Evolutionary conservation across 768 basidiomycete genomes (phyloP), one percentile per base, ranked within the genome.

Genomic region (Rhodotorula kratochvilovae): DNA sequence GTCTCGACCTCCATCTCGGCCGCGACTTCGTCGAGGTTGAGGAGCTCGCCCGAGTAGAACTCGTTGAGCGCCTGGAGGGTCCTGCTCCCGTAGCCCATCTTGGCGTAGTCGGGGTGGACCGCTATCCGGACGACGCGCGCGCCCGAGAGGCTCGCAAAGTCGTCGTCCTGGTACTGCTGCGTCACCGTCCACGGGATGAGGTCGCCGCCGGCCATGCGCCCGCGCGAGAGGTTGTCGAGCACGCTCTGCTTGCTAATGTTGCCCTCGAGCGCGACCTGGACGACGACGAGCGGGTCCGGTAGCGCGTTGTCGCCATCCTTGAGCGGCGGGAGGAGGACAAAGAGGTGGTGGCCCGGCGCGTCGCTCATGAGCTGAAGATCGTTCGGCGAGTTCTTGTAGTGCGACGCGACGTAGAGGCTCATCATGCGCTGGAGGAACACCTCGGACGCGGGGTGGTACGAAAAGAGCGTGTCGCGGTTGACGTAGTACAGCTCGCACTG

Each of bases 311-410:
- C 91, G 71, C 94, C 90, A 66, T 93, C 90, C 77, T 89, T 88
- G 60, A 98, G 85, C 0, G 96, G 96, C 0, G 94, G 94, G 3
- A 98, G 84, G 0, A 99, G 86, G 1, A 99, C 96, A 75, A 98
- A 99, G 23, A 99, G 85, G 77, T 94, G 91, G 79, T 98, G 95
- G 1, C 92, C 94, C 0, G 96, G 96, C 1, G 96, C 96, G 77
- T 99, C 96, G 19, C 90, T 91, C 80, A 98, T 86, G 62, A 99
- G 85, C 80, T 98, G 95, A n/a, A 99, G 84, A 79, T 99, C 96
- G 79, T 99, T 98, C 29, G 96, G 96, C 78, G 94, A 91, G 81
- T 98, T 99, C 82, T 99, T 99, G 84, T 99, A 99, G 80, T 99
- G 96, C 61, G 89, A 90, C 1, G 96, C 91, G 62, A 98, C 95